Evolutionary conservation across 1,284 basidiomycete genomes (phyloP).

Genomic region (Apiotrichum montevideense): DNA sequence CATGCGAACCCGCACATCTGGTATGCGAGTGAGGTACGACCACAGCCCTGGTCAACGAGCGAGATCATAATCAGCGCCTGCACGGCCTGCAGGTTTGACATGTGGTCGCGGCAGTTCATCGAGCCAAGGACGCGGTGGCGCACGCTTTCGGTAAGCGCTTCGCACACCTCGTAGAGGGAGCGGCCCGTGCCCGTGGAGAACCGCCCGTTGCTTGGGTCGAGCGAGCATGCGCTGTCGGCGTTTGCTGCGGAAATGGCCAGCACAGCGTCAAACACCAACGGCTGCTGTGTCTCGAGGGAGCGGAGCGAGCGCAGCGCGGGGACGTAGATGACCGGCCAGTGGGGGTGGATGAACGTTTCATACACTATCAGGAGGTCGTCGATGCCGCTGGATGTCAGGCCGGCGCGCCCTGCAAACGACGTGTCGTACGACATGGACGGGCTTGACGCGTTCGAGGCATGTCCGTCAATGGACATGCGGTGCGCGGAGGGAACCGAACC

Average conservation of each 20-base stretch:
- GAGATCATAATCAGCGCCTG: slow-evolving; percentile 12
- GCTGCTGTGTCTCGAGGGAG: slow-evolving; percentile 10
- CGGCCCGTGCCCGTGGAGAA: slow-evolving; percentile 2
- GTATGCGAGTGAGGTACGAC: slow-evolving; percentile 10
- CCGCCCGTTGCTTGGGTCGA: not conserved
- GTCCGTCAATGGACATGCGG: too few relatives aligned
- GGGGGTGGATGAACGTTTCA: slow-evolving; percentile 18
- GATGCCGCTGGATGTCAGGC: slow-evolving; percentile 8
- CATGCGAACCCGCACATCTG: slow-evolving; percentile 16
- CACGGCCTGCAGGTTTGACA: slow-evolving; percentile 7
- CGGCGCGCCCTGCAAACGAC: slow-evolving; percentile 5
- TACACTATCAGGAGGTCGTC: slow-evolving; percentile 17
- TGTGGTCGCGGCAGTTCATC: slow-evolving; percentile 3
- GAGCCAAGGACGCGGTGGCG: slow-evolving; percentile 7
- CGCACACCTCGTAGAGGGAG: slow-evolving; percentile 7
- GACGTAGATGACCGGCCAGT: slow-evolving; percentile 18
- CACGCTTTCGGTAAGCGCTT: slow-evolving; percentile 12
- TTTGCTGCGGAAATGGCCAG: slow-evolving; percentile 17
- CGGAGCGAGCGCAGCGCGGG: slow-evolving; percentile 9
- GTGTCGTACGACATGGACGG: too few relatives aligned
- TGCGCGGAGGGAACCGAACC: not conserved
- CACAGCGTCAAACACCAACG: slow-evolving; percentile 15
- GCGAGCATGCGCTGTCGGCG: not conserved
- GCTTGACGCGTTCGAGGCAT: too few relatives aligned
- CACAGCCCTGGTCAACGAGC: slow-evolving; percentile 10